Evolutionary conservation across 768 basidiomycete genomes (phyloP).

Genomic region (Cantharellus cinnabarinus): DNA sequence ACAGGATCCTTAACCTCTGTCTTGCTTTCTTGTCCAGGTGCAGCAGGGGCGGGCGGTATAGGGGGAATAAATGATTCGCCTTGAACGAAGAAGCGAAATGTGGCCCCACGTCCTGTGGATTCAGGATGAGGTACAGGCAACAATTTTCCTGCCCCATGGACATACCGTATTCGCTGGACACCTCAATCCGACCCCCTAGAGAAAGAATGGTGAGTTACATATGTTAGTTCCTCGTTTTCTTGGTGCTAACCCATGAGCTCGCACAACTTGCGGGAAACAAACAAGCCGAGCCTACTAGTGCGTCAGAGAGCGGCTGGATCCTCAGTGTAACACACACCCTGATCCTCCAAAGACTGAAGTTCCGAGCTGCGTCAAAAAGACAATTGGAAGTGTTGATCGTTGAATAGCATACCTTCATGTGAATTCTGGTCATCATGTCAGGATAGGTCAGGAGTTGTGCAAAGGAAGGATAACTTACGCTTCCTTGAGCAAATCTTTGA

Average conservation of each 20-base stretch:
- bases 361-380: background rate
- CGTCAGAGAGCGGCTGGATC: too few relatives aligned
- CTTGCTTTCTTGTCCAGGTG: too few relatives aligned
- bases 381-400: background rate
- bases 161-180: conserved; percentile 15
- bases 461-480: conserved; percentile 11
- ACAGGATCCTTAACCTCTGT: too few relatives aligned
- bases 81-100: conserved; percentile 22
- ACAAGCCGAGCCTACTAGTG: conserved; percentile 15
- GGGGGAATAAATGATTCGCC: background rate
- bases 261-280: conserved; percentile 18
- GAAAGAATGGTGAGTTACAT: background rate
- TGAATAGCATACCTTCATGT: conserved; percentile 4
- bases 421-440: conserved; percentile 8
- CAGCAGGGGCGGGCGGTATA: too few relatives aligned
- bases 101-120: conserved; percentile 14
- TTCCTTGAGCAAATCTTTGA: conserved; percentile 21
- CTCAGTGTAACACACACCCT: conserved; percentile 7
- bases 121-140: background rate
- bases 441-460: conserved; percentile 6
- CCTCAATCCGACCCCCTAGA: conserved; percentile 14
- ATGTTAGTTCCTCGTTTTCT: conserved; percentile 12
- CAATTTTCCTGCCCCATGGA: background rate
- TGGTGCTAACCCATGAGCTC: conserved; percentile 13
- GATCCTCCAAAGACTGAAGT: conserved; percentile 11